Evolutionary conservation across 768 basidiomycete genomes (phyloP).

Genomic region (Pleurotus cornucopiae): DNA sequence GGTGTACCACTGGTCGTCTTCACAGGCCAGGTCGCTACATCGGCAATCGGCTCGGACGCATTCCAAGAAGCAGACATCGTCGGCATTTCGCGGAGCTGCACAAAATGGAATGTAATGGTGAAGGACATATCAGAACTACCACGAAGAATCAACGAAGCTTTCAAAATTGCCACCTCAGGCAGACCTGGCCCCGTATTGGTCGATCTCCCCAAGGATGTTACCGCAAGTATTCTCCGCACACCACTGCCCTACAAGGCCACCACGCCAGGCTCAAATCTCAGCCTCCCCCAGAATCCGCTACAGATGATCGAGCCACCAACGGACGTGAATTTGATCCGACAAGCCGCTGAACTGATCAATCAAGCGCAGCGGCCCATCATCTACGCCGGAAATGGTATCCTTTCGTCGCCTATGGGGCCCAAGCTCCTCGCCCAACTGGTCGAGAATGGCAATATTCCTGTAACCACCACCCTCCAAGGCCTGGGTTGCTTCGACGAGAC

Average conservation of each 20-base stretch:
- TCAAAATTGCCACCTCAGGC: constrained; percentile 97
- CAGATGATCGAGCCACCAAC: constrained; percentile 50
- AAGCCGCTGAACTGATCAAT: constrained; percentile 90
- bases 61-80: constrained; percentile 99
- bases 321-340: constrained; percentile 65
- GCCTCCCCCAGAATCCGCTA: constrained; percentile 73
- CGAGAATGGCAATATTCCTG: constrained; percentile 89
- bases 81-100: constrained; percentile 95
- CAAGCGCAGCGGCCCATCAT: constrained; percentile 86
- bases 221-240: constrained; percentile 83
- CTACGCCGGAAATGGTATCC: constrained; percentile 90
- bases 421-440: constrained; percentile 74
- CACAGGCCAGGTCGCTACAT: constrained; percentile 96
- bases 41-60: constrained; percentile 97
- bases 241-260: constrained; percentile 84
- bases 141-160: constrained; percentile 95
- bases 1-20: constrained; percentile 95
- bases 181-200: constrained; percentile 97
- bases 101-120: constrained; percentile 99
- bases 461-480: constrained; percentile 94
- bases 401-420: constrained; percentile 79
- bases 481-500: constrained; percentile 94
- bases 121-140: constrained; percentile 96
- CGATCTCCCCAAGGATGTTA: constrained; percentile 98
- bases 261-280: constrained; percentile 72